phyloP scores from a whole-genome alignment of 805 yeast species.

The Candida arabinofermentans region DNA sequence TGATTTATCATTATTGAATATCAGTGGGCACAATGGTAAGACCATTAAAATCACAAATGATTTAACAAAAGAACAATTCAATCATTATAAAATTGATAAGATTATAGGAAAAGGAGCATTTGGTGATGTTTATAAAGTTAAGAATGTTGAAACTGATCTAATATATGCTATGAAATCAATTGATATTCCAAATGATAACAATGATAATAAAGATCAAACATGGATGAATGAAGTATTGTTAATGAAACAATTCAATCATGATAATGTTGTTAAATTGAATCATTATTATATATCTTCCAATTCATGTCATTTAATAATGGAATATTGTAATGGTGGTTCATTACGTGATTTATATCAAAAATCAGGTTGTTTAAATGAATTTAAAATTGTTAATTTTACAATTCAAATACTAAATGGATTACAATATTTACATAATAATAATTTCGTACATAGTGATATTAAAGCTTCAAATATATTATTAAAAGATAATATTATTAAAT shows the following conservation, averaged over 20 bases:
- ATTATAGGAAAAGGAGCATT: slow-evolving; percentile 88
- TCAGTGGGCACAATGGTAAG: too few species aligned
- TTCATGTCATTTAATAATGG: slow-evolving; percentile 57
- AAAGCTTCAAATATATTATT: slow-evolving; percentile 71
- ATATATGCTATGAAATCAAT: slow-evolving; percentile 26
- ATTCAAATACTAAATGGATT: slow-evolving; percentile 57
- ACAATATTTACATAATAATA: slow-evolving; percentile 63
- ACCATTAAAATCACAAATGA: neutral
- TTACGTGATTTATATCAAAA: slow-evolving; percentile 48
- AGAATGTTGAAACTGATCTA: slow-evolving; percentile 6
- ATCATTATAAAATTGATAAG: slow-evolving; percentile 50
- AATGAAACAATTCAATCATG: slow-evolving; percentile 59
- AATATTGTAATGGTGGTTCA: slow-evolving; percentile 65
- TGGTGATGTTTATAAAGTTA: slow-evolving; percentile 66
- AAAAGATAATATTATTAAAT: slow-evolving; percentile 52
- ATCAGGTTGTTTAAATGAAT: slow-evolving; percentile 54
- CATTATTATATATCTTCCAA: slow-evolving; percentile 57
- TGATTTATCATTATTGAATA: neutral
- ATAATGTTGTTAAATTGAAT: slow-evolving; percentile 63
- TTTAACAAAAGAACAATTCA: slow-evolving; percentile 7
- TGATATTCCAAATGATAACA: slow-evolving; percentile 6
- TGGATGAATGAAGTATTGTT: slow-evolving; percentile 67
- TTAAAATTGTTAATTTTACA: slow-evolving; percentile 45
- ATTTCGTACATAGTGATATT: slow-evolving; percentile 73
- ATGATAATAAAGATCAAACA: neutral